Conservation (phyloP, 2,329 filamentous ascomycete species). For the Fusarium papillatum region DNA sequence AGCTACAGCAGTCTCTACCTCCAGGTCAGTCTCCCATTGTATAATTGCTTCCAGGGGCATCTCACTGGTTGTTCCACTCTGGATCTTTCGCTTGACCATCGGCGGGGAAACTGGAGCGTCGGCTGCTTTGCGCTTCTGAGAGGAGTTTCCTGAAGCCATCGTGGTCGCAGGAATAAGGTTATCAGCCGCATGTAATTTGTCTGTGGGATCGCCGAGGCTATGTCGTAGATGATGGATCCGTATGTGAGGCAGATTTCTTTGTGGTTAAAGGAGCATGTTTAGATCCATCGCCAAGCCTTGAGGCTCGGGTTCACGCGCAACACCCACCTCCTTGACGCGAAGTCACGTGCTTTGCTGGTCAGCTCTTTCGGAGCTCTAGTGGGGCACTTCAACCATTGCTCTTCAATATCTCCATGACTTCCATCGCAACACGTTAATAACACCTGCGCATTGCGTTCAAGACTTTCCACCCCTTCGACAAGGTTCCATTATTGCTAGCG, state of each 20-base stretch:
- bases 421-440: not conserved
- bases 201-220: not conserved
- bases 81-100: conserved; percentile 64
- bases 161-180: conserved; percentile 1
- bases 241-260: not conserved
- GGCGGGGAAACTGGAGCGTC: conserved; percentile 66
- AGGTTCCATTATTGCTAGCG: not conserved
- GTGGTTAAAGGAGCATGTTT: conserved; percentile 15
- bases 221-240: not conserved
- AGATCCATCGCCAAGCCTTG: conserved; percentile 23
- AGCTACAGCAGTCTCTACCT: conserved; percentile 75
- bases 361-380: conserved; percentile 19
- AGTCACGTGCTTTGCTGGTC: conserved; percentile 45
- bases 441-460: not conserved
- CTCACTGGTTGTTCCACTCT: conserved; percentile 66
- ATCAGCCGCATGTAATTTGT: conserved; percentile 27
- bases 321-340: conserved; percentile 41
- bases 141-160: conserved; percentile 44
- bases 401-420: not conserved
- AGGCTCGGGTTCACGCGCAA: conserved; percentile 22
- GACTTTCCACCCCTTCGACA: not conserved
- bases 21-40: conserved; percentile 28
- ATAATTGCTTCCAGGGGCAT: not conserved
- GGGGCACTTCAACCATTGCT: conserved; percentile 10
- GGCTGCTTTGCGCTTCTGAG: conserved; percentile 51